phyloP scores from a whole-genome alignment of 2,329 filamentous ascomycete genomes.

The Phaeosphaeria sp. region DNA sequence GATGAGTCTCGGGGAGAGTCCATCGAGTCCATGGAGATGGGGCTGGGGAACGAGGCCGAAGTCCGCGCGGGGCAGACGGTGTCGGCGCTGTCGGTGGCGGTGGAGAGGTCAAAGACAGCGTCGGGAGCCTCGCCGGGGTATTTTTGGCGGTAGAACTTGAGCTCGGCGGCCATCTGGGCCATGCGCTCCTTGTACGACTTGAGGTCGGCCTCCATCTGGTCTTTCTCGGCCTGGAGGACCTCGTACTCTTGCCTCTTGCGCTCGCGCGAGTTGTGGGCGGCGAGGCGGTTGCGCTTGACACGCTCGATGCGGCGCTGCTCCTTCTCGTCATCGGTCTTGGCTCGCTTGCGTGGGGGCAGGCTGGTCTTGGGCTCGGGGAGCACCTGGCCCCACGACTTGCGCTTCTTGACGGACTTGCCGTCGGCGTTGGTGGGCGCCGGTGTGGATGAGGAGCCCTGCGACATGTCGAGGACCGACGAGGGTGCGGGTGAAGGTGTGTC shows the following conservation, averaged over 20 bases:
- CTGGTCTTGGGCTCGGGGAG: slow-evolving; percentile 96
- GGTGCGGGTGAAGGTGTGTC: slow-evolving; percentile 29
- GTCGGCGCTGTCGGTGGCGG: slow-evolving; percentile 30
- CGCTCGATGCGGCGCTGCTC: slow-evolving; percentile 97
- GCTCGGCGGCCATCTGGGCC: slow-evolving; percentile 57
- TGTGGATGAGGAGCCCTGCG: slow-evolving; percentile 23
- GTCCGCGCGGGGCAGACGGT: slow-evolving; percentile 47
- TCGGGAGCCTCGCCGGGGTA: slow-evolving; percentile 38
- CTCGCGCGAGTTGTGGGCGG: slow-evolving; percentile 94
- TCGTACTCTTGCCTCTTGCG: slow-evolving; percentile 91
- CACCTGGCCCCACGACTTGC: slow-evolving; percentile 98
- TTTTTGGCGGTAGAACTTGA: slow-evolving; percentile 47
- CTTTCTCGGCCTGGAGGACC: slow-evolving; percentile 72
- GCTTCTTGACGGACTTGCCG: slow-evolving; percentile 79
- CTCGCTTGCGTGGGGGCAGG: slow-evolving; percentile 92
- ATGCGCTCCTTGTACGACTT: slow-evolving; percentile 60
- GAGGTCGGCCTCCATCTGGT: slow-evolving; percentile 68
- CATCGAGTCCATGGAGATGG: slow-evolving; percentile 47
- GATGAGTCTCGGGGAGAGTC: slow-evolving; percentile 48
- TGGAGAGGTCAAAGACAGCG: slow-evolving; percentile 27
- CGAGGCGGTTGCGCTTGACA: slow-evolving; percentile 93
- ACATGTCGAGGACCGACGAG: slow-evolving; percentile 19
- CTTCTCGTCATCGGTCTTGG: slow-evolving; percentile 98
- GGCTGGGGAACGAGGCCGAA: slow-evolving; percentile 43
- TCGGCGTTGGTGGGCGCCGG: slow-evolving; percentile 27